phyloP scores from a whole-genome alignment of 2,329 filamentous ascomycete genomes.

The Hypoxylon sp. region DNA sequence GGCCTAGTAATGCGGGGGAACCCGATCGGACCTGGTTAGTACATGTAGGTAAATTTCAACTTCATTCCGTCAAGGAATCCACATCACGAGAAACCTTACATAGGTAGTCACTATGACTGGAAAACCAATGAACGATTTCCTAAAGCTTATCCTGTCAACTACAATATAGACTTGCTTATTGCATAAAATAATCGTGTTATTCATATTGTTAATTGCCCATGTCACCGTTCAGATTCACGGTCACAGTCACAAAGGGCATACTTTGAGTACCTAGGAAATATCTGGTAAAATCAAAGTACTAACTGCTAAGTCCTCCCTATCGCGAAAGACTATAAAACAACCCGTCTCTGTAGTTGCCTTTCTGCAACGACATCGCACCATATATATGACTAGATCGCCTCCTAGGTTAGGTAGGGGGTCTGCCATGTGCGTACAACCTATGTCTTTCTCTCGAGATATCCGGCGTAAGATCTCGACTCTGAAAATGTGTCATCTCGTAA shows the following conservation, averaged over 20 bases:
- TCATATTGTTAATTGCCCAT: background rate
- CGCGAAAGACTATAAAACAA: too few species aligned
- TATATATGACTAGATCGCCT: background rate
- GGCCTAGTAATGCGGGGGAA: constrained; percentile 17
- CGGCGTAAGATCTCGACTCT: background rate
- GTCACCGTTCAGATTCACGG: too few species aligned
- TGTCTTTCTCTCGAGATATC: background rate
- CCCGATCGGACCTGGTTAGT: background rate
- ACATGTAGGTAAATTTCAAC: constrained; percentile 31
- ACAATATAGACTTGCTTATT: background rate
- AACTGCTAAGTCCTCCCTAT: background rate
- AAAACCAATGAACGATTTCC: background rate
- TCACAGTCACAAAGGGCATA: background rate
- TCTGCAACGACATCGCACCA: background rate
- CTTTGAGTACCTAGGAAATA: background rate
- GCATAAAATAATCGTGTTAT: background rate
- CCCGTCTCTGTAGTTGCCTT: background rate
- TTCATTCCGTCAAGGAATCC: constrained; percentile 24
- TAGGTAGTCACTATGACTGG: too few species aligned
- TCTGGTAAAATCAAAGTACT: background rate
- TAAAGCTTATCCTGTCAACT: background rate
- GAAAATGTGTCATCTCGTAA: background rate
- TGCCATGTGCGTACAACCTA: background rate
- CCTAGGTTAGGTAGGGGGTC: background rate
- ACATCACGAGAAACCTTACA: background rate